Percentiles rank a stretch among this genome's conserved stretches.
Conservation (phyloP, 2,329 filamentous ascomycete species). For the Gliomastix tumulicola region DNA sequence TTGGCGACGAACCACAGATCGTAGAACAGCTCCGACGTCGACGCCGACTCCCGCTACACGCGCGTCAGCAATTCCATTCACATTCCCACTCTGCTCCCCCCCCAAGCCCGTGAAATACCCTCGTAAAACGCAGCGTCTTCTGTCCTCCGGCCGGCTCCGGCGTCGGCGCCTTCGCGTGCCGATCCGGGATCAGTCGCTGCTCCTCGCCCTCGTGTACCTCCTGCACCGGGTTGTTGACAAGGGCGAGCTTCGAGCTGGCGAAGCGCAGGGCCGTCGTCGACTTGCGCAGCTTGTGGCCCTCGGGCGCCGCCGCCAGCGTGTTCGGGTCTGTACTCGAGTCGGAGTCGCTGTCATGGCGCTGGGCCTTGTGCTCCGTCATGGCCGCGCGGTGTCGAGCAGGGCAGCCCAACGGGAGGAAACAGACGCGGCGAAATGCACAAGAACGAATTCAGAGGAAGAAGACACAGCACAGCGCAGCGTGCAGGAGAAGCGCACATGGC, state of each 20-base stretch:
- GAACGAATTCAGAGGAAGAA: no score
- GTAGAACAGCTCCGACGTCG: conserved; percentile 18
- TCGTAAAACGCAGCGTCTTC: background rate
- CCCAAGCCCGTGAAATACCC: no score
- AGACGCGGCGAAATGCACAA: no score
- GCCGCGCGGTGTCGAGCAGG: no score
- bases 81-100: no score
- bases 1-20: conserved; percentile 47
- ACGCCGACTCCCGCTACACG: background rate
- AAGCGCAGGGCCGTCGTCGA: background rate
- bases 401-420: no score
- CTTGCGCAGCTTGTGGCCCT: background rate
- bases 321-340: no score
- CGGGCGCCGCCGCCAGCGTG: no score
- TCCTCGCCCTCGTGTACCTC: background rate
- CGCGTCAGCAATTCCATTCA: background rate
- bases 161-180: background rate
- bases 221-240: background rate
- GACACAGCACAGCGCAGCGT: no score
- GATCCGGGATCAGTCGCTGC: background rate
- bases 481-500: no score
- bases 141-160: background rate
- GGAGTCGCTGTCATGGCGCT: no score
- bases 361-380: no score
- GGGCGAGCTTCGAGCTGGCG: background rate